phyloP scores from a whole-genome alignment of 228 moss, liverwort and hornwort genomes.

The Sphagnum magellanicum region DNA sequence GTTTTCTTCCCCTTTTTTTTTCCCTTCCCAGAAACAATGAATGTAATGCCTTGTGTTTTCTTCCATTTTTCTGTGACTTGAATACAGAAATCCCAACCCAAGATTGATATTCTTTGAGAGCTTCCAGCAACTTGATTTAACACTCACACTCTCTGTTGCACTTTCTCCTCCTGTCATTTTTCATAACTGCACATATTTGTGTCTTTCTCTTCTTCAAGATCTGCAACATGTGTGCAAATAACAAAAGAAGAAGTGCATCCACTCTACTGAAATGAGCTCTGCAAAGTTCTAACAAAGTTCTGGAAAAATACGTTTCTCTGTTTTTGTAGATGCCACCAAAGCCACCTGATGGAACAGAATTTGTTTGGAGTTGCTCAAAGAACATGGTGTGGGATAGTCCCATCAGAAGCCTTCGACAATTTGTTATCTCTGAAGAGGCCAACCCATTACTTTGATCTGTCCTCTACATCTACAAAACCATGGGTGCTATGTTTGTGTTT shows the following conservation, averaged over 20 bases:
- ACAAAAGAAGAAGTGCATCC: no score
- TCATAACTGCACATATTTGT: no score
- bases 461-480: no score
- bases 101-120: neutral
- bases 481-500: no score
- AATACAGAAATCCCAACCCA: neutral
- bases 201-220: neutral
- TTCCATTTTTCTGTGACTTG: neutral
- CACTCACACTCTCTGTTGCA: no score
- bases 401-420: no score
- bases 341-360: conserved; percentile 29
- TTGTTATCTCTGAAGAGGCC: no score
- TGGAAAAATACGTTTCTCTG: neutral
- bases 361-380: conserved; percentile 14
- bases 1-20: neutral
- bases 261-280: neutral
- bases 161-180: no score
- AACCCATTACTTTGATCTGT: no score
- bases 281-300: neutral
- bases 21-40: neutral
- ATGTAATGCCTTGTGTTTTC: neutral
- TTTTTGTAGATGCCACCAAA: conserved; percentile 25
- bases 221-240: neutral
- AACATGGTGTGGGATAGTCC: conserved; percentile 41
- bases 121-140: neutral